phyloP scores from a whole-genome alignment of 163 green algal species.

The Picocystis sp. region DNA sequence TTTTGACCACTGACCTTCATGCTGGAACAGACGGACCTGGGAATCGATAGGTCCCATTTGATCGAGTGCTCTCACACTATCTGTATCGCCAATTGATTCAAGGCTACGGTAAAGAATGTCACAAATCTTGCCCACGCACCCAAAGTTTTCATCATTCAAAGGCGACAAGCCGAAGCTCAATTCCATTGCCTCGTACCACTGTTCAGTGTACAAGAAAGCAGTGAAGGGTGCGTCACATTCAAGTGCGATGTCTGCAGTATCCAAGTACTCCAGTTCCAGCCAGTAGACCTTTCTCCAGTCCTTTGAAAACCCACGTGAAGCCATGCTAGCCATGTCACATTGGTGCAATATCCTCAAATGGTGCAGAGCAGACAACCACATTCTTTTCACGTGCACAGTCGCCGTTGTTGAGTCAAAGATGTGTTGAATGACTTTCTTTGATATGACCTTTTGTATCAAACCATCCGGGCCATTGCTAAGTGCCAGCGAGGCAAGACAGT shows the following conservation, averaged over 20 bases:
- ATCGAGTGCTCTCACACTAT: slow-evolving; percentile 4
- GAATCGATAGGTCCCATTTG: slow-evolving; percentile 7
- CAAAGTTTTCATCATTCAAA: neutral
- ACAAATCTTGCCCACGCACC: neutral
- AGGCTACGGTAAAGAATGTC: slow-evolving; percentile 3
- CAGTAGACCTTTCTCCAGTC: slow-evolving; percentile 41
- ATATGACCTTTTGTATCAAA: too few species aligned
- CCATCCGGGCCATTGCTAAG: too few species aligned
- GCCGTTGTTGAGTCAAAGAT: too few species aligned
- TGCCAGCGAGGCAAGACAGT: too few species aligned
- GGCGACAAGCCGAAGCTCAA: neutral
- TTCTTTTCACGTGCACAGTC: too few species aligned
- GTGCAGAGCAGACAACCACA: too few species aligned
- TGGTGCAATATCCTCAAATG: too few species aligned
- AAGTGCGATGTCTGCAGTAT: slow-evolving; percentile 37
- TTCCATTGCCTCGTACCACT: slow-evolving; percentile 18
- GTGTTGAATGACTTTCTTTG: too few species aligned
- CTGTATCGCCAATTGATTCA: slow-evolving; percentile 1
- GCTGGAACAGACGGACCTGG: slow-evolving; percentile 36
- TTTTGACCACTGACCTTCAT: slow-evolving; percentile 47
- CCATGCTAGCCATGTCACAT: too few species aligned
- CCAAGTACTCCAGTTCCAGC: slow-evolving; percentile 44
- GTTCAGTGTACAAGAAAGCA: slow-evolving; percentile 48
- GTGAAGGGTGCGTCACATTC: slow-evolving; percentile 35
- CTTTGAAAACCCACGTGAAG: too few species aligned